A percentile compares a stretch with the other conserved stretches of the same genome.
Evolutionary conservation across 805 yeast species (phyloP).

Genomic region (Kodamaea fukazawae): DNA sequence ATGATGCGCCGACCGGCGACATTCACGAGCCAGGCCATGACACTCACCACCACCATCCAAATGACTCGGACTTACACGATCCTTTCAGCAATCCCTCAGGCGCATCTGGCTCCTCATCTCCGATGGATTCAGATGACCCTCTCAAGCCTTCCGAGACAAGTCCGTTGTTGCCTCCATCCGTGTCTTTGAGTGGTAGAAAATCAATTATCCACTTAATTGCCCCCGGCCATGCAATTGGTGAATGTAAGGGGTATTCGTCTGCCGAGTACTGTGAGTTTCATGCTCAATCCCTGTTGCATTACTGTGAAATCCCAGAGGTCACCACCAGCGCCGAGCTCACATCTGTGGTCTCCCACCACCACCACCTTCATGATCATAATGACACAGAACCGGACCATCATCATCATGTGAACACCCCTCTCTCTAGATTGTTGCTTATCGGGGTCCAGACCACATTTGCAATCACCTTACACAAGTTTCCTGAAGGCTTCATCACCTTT

Average conservation of each 20-base stretch:
- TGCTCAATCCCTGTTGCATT: constrained; percentile 26
- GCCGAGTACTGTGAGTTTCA: constrained; percentile 33
- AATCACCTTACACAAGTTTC: constrained; percentile 83
- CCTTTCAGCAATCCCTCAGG: neutral
- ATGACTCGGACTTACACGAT: constrained; percentile 8
- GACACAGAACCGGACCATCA: constrained; percentile 55
- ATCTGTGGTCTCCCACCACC: constrained; percentile 1
- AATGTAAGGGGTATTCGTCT: constrained; percentile 48
- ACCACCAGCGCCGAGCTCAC: constrained; percentile 1
- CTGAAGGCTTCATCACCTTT: constrained; percentile 91
- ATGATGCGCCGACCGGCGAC: too few relatives aligned
- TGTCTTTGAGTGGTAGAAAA: constrained; percentile 12
- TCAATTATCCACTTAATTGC: constrained; percentile 28
- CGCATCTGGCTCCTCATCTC: too few relatives aligned
- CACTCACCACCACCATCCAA: constrained; percentile 9
- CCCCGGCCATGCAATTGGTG: constrained; percentile 31
- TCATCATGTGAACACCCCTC: constrained; percentile 75
- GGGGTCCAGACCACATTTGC: constrained; percentile 91
- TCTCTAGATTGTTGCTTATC: constrained; percentile 75
- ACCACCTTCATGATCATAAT: constrained; percentile 10
- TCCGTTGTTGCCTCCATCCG: constrained; percentile 15
- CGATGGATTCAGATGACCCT: constrained; percentile 5
- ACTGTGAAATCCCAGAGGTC: constrained; percentile 38
- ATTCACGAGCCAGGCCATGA: too few relatives aligned
- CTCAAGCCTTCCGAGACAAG: constrained; percentile 13